Evolutionary conservation across 139 green algal genomes (phyloP).

Genomic region (Trebouxia sp.): DNA sequence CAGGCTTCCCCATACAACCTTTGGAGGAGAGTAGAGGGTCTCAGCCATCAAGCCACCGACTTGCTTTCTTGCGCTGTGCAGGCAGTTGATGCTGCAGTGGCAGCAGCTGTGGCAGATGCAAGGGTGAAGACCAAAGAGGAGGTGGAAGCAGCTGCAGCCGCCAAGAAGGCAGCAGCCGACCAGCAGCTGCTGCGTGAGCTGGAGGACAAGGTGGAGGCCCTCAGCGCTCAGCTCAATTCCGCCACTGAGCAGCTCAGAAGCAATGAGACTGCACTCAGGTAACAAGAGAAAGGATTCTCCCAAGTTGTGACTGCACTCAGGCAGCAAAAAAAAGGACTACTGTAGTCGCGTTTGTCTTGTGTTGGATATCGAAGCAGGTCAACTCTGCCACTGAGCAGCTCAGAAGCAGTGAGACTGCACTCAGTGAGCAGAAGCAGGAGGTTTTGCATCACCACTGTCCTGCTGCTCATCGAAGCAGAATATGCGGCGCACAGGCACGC

Average conservation of each 20-base stretch:
- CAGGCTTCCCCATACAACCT: no score
- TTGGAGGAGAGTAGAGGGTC: no score
- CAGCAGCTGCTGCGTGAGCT: slow-evolving; percentile 39
- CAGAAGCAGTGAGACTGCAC: background rate
- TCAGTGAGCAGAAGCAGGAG: slow-evolving; percentile 15
- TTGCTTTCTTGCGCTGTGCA: background rate
- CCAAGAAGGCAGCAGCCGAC: slow-evolving; percentile 33
- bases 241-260: slow-evolving; percentile 25
- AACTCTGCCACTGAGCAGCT: slow-evolving; percentile 26
- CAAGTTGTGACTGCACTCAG: no score
- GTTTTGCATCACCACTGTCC: no score
- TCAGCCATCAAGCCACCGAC: no score
- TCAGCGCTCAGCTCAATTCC: slow-evolving; percentile 24
- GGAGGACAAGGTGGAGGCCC: slow-evolving; percentile 36
- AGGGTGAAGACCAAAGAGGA: slow-evolving; percentile 32
- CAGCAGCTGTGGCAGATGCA: slow-evolving; percentile 35
- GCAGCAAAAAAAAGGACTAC: no score
- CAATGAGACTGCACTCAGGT: slow-evolving; percentile 23
- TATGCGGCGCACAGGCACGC: no score
- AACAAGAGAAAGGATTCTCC: no score
- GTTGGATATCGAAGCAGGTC: no score
- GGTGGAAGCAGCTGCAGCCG: slow-evolving; percentile 9
- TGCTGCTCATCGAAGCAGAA: no score
- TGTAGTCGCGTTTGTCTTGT: no score
- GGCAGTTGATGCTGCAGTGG: slow-evolving; percentile 36